phyloP scores from a whole-genome alignment of 108 stramenopile species.

The Aurantiochytrium sp. region DNA sequence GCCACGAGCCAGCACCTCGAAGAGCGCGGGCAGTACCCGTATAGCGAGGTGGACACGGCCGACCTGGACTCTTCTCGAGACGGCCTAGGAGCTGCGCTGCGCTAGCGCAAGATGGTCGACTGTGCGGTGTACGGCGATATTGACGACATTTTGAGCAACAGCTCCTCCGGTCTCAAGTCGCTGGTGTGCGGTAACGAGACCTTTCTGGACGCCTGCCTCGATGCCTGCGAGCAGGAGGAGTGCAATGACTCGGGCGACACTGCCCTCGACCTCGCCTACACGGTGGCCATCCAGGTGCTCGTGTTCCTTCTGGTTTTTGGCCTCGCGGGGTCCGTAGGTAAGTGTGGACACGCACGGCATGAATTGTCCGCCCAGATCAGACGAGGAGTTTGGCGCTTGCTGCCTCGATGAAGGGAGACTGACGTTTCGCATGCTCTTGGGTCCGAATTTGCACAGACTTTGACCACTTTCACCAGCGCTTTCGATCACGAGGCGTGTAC shows the following conservation, averaged over 20 bases:
- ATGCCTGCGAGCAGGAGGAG: conserved; percentile 17
- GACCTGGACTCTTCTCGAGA: no score
- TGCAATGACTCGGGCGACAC: not conserved
- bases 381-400: no score
- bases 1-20: no score
- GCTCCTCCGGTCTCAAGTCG: not conserved
- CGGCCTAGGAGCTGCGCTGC: no score
- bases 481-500: not conserved
- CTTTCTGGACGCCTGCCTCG: conserved; percentile 3
- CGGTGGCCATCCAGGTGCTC: conserved; percentile 40
- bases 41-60: no score
- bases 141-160: not conserved
- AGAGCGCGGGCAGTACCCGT: no score
- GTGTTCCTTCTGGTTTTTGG: conserved; percentile 80
- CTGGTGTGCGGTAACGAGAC: not conserved
- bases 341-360: no score
- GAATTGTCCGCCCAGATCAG: no score
- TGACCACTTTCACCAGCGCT: conserved; percentile 6
- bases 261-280: not conserved
- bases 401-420: no score
- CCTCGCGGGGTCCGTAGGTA: conserved; percentile 72
- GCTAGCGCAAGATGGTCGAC: not conserved
- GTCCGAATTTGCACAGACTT: not conserved
- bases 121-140: not conserved
- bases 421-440: not conserved